Evolutionary conservation across 495 filamentous ascomycete genomes (phyloP), one percentile per base, ranked within the genome.

Genomic region (Xylaria flabelliformis): DNA sequence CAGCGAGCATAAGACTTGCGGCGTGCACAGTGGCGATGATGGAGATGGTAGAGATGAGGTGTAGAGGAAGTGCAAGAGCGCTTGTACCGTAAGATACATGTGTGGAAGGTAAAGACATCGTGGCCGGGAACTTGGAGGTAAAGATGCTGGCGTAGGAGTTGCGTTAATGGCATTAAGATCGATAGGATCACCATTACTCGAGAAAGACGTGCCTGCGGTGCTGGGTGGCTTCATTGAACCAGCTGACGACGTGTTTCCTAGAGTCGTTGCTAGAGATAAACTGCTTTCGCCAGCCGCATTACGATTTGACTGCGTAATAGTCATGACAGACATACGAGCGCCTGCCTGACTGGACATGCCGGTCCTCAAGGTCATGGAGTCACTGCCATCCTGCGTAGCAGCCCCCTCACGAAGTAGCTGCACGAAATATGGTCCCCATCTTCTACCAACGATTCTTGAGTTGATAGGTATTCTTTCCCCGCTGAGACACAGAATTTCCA

Each of bases 381-480:
- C 84, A 61, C 84, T 84, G 32, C 85, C 87, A 62, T 91, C 87
- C 46, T 88, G 85, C 8, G 86, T 84, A 5, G 86, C 86, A 15
- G 87, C 87, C 19, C 91, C 92, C 80, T 97, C 93, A 32, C 90
- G 89, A 8, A 98, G 87, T 3, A 98, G 86, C 72, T 97, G 94
- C 55, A 95, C 92, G 78, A 99, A 98, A 76, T 95, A 98, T 3
- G 93, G 93, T 0, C 96, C 96, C 96, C 96, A 99, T 72, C 96
- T 86, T 36, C 93, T 88, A 21, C 93, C 91, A 1, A 98, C 85
- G 15, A 99, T 86, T 51, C 94, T 89, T 17, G 95, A 97, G 80
- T 97, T 98, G 68, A 98, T 93, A 0, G 97, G 93, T 71, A 98
- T 93, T 3, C 94, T 89, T 78, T 98, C 96, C 39, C 95, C 95